Base-by-base conservation (phyloP, 1,284 basidiomycete species). In the Rhodotorula glutinis region DNA sequence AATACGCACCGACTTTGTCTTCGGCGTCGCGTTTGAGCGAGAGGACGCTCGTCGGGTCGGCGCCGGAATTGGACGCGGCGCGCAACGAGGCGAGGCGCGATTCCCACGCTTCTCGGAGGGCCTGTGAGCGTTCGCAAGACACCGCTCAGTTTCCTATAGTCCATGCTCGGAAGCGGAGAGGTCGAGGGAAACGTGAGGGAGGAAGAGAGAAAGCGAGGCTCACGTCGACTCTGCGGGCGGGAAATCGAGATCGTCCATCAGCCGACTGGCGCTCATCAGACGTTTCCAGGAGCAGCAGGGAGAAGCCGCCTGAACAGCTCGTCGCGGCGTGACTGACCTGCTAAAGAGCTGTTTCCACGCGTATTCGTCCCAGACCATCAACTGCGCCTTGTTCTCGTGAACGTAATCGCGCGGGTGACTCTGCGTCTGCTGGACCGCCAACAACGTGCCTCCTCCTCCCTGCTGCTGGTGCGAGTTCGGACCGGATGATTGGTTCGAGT, bases 281-380 rank as follows among this genome's bases (percentile, higher is more conserved):
- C 17, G 17, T 7, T 16, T 44, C 14, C 33, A 11, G 33, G 33
- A 38, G 33, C 33, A 7, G 33, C 33, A 38, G 33, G n/a, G n/a
- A n/a, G n/a, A n/a, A n/a, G n/a, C n/a, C 33, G 33, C 33, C 33
- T 38, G 33, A 11, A 38, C 33, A 38, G 11, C 33, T 11, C 7
- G 7, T 38, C 33, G 33, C 33, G 5, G 5, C 33, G 11, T 11
- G 1, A 40, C 33, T 38, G 25, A 58, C 43, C 71, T 47, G 21
- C 9, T 13, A 27, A 70, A 60, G 25, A 72, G 56, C 60, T 67
- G 65, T 51, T 58, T 67, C 71, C 71, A 72, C 21, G 53, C 41
- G 46, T 65, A 67, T 21, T 66, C 67, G 61, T 72, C 65, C 70
- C 70, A 72, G 10, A n/a, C 30, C 62, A 64, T 70, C 43, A 72